Evolutionary conservation across 306 rosid species (phyloP).

Genomic region (Cicer yamashitae): DNA sequence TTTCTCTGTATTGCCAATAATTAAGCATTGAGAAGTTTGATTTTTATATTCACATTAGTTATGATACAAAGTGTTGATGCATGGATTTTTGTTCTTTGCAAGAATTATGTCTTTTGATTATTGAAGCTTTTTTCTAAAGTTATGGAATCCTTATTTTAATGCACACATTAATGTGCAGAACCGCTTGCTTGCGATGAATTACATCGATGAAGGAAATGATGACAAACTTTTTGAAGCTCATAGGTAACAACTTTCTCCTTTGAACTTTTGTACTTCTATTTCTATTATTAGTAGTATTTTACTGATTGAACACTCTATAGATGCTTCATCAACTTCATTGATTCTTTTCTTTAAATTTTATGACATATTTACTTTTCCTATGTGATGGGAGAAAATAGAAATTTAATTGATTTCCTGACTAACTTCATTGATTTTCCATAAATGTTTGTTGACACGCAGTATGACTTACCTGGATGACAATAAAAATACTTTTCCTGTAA

Average conservation of each 20-base stretch:
- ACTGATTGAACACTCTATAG: background rate
- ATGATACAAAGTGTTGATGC: background rate
- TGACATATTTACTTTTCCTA: background rate
- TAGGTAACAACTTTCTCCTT: conserved; percentile 61
- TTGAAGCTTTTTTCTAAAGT: background rate
- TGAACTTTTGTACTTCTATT: conserved; percentile 18
- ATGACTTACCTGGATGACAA: background rate
- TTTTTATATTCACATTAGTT: background rate
- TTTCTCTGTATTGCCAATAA: background rate
- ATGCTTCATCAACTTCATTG: conserved; percentile 10
- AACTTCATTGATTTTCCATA: conserved; percentile 6
- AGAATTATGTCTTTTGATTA: conserved; percentile 11
- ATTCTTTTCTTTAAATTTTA: background rate
- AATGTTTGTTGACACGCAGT: conserved; percentile 13
- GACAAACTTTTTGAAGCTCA: conserved; percentile 89
- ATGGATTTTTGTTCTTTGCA: background rate
- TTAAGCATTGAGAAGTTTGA: background rate
- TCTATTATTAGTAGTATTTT: background rate
- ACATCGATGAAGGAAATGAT: conserved; percentile 84
- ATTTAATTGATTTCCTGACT: background rate
- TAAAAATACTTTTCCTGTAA: background rate
- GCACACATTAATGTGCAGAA: conserved; percentile 58
- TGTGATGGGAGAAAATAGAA: conserved; percentile 7
- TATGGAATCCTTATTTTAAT: conserved; percentile 33
- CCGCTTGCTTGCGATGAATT: conserved; percentile 93